Evolutionary conservation across 108 stramenopile genomes (phyloP).

Genomic region (Pseudonitzschia multistriata): DNA sequence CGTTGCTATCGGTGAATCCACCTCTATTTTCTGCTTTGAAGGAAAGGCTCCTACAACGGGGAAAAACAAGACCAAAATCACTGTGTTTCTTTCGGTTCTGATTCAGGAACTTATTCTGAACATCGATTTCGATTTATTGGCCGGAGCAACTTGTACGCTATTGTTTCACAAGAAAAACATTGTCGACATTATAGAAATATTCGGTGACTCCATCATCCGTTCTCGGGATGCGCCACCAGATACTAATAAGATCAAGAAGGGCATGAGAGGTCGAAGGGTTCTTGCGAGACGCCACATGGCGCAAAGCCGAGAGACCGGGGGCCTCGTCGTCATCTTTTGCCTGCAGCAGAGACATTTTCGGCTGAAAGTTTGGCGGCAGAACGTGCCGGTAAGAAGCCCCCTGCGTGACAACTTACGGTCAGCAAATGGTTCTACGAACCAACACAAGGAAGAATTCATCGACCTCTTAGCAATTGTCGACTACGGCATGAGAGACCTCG

Average conservation of each 20-base stretch:
- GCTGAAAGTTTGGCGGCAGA: conserved; percentile 41
- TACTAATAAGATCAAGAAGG: conserved; percentile 15
- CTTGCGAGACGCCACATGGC: conserved; percentile 30
- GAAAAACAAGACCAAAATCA: conserved; percentile 32
- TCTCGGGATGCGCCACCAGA: conserved; percentile 1
- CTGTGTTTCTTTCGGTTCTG: conserved; percentile 48
- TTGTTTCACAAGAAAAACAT: conserved; percentile 37
- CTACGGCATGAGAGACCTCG: conserved; percentile 26
- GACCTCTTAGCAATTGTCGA: conserved; percentile 25
- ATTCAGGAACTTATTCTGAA: conserved; percentile 48
- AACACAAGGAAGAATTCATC: conserved; percentile 3
- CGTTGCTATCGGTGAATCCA: conserved; percentile 49
- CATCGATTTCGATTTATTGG: conserved; percentile 48
- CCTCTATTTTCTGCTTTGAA: conserved; percentile 62
- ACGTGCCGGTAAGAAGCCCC: conserved; percentile 32
- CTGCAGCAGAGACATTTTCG: conserved; percentile 26
- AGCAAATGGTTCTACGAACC: not conserved
- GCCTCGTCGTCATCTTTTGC: conserved; percentile 28
- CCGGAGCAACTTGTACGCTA: conserved; percentile 51
- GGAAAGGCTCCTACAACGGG: conserved; percentile 32
- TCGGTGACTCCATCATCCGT: not conserved
- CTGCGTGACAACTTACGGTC: conserved; percentile 18
- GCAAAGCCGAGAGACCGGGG: conserved; percentile 37
- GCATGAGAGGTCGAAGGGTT: conserved; percentile 27
- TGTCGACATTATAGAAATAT: conserved; percentile 5